These are phyloP conservation scores for Leccinum sublutescens DNA, from an alignment of 768 basidiomycete species.

Conservation along the genomic window DNA sequence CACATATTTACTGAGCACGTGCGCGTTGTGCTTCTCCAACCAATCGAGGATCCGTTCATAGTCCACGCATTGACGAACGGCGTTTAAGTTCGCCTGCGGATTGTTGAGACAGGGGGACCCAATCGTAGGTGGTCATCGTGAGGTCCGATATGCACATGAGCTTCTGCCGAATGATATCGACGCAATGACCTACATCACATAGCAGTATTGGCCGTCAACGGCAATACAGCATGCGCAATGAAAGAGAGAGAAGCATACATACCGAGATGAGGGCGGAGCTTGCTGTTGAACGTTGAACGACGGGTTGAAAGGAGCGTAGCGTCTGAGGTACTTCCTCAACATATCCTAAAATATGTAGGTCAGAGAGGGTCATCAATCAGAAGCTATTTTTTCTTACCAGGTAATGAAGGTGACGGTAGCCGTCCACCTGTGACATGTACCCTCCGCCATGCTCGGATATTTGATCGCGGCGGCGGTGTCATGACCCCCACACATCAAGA, in stretches of 20 bases:
- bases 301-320: neutral
- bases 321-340: neutral
- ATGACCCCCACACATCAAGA: conserved; percentile 6
- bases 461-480: conserved; percentile 1
- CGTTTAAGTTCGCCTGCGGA: neutral
- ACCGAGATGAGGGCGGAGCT: conserved; percentile 3
- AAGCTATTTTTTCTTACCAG: neutral
- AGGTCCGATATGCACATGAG: conserved; percentile 5
- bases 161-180: conserved; percentile 4
- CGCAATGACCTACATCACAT: neutral
- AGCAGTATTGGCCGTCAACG: neutral
- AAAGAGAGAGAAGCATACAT: neutral
- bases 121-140: conserved; percentile 1
- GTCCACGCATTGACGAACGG: conserved; percentile 1
- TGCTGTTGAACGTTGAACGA: neutral
- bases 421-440: conserved; percentile 11
- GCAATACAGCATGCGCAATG: too few species aligned
- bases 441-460: conserved; percentile 15
- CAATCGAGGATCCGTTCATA: neutral
- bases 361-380: neutral
- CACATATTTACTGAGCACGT: neutral
- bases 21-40: neutral
- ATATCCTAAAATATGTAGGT: neutral
- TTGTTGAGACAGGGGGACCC: neutral
- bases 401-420: conserved; percentile 12